These are phyloP conservation scores for Delitschia confertaspora DNA, from an alignment of 495 filamentous ascomycete genomes.

Conservation along the genomic window DNA sequence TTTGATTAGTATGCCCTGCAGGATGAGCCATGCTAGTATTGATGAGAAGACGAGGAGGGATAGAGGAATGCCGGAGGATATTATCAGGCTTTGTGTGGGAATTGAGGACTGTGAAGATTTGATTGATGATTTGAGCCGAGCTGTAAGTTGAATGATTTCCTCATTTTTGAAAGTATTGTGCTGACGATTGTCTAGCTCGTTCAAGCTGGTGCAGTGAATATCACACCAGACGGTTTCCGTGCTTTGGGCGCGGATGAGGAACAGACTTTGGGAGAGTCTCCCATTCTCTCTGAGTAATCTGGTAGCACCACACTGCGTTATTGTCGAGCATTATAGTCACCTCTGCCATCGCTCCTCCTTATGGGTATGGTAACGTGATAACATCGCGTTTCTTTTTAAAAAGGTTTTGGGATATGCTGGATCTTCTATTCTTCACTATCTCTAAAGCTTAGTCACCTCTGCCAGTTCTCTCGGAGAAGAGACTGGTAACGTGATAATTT, in stretches of 20 bases:
- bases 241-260: constrained; percentile 13
- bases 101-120: constrained; percentile 92
- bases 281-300: constrained; percentile 2
- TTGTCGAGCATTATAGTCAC: constrained; percentile 10
- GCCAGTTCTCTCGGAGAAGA: constrained; percentile 1
- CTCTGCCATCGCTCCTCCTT: constrained; percentile 16
- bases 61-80: constrained; percentile 87
- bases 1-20: constrained; percentile 97
- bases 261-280: constrained; percentile 1
- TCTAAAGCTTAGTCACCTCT: constrained; percentile 22
- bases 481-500: constrained; percentile 26
- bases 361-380: constrained; percentile 24
- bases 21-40: constrained; percentile 98
- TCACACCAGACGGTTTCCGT: constrained; percentile 60
- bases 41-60: constrained; percentile 87
- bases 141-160: constrained; percentile 51
- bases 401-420: neutral
- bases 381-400: neutral
- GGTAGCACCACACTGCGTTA: neutral
- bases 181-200: constrained; percentile 54
- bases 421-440: constrained; percentile 23
- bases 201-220: constrained; percentile 82
- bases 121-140: constrained; percentile 83
- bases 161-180: constrained; percentile 5
- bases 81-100: constrained; percentile 89